Evolutionary conservation across 352 stramenopile genomes (phyloP), one percentile per base, ranked within the genome.

Genomic region (Phytophthora pini): DNA sequence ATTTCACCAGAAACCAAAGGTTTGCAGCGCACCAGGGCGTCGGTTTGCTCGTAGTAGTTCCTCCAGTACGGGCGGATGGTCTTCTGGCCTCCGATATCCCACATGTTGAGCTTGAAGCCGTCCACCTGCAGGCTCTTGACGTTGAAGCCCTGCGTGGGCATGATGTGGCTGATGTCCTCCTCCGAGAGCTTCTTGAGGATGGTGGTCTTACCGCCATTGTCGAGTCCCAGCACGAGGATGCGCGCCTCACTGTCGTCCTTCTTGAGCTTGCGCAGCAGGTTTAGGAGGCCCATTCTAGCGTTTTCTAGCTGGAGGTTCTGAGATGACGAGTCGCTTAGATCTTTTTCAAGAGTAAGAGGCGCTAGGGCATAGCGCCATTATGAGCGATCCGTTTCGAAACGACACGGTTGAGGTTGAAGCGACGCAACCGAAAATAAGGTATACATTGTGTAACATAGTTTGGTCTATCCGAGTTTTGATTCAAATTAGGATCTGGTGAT

Each of bases 21-120:
- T 12, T 6, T 49, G 22, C 6, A 26, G 56, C 74, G 34, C 61
- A 93, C 83, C 51, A 98, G 70, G 5, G 92, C 94, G 68, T 98
- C 95, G 2, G 95, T 98, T 68, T 98, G 77, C 84, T 99, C 97
- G 78, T 99, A 99, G 80, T 99, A 99, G 84, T 99, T 99, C 39
- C 97, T 82, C 97, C 97, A 99, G 84, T 99, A 99, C 0, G 97
- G 93, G 17, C 97, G 93, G 56, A 99, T 99, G 29, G 97, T 99
- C 64, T 98, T 98, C 85, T 99, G 98, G 24, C 97, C 98, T 45
- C 97, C 98, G 49, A 99, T 97, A 79, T 99, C 97, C 96, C 96
- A 99, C 65, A 98, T 96, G 75, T 99, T 98, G 56, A 99, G 89
- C 79, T 98, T 98, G 76, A 98, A 98, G 72, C 89, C 92, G 70